Conservation (phyloP, 371 early-diverging fungal genomes). For the Ordospora colligata region DNA sequence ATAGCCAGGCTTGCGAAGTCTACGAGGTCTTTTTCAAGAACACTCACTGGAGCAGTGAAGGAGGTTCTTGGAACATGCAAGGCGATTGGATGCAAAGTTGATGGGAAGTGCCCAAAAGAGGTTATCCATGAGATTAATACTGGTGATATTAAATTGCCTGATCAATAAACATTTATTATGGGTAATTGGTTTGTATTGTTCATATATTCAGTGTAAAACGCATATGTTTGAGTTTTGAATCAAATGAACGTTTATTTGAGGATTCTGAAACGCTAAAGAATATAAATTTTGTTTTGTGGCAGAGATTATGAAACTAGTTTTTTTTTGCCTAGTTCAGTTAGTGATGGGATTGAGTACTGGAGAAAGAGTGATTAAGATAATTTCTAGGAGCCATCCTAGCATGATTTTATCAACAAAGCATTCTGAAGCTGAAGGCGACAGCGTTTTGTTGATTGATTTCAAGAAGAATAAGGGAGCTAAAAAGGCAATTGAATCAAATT, state of each 20-base stretch:
- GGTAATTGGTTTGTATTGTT: not conserved
- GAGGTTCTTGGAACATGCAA: slow-evolving; percentile 90
- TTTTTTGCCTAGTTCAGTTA: not conserved
- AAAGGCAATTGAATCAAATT: not conserved
- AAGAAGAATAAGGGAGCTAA: not conserved
- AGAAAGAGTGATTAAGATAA: not conserved
- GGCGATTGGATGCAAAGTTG: slow-evolving; percentile 89
- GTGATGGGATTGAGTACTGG: not conserved
- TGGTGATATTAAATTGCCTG: slow-evolving; percentile 77
- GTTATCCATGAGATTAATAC: slow-evolving; percentile 66
- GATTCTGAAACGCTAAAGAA: not conserved
- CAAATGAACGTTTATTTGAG: not conserved
- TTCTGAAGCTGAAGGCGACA: not conserved
- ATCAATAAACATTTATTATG: slow-evolving; percentile 55
- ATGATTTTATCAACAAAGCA: not conserved
- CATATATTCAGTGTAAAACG: not conserved
- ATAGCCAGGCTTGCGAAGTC: slow-evolving; percentile 83
- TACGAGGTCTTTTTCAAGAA: slow-evolving; percentile 76
- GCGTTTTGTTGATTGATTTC: not conserved
- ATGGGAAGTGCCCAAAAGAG: slow-evolving; percentile 75
- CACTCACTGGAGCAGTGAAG: slow-evolving; percentile 81
- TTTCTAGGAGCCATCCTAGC: not conserved
- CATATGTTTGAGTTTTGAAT: not conserved
- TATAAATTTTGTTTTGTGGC: not conserved
- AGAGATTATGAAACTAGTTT: not conserved